Base-by-base conservation (phyloP, 1,284 basidiomycete species). In the Paramarasmius palmivorus region DNA sequence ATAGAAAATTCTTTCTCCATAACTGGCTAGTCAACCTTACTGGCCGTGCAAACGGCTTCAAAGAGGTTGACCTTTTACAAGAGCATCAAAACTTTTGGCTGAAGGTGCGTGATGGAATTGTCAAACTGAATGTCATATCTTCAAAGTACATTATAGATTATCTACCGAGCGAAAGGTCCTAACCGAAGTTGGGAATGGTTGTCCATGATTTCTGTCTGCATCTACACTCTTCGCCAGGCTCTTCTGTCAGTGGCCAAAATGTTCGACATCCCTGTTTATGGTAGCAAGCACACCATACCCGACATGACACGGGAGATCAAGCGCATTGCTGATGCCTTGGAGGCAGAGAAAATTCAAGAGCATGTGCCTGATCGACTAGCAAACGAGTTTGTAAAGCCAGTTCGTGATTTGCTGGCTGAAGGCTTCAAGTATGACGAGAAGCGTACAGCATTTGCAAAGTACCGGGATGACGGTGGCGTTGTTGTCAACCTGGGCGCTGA, bases 151-250 rank as follows among this genome's bases (percentile, higher is more conserved):
- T n/a, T n/a, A n/a, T n/a, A n/a, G 34, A 54, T 58, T 15, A 54
- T 63, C 15, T 65, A 63, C 39, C 47, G 32, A 17, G 61, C 62
- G 0, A 57, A 60, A 23, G 62, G 62, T 4, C 34, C 34, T 1
- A 63, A 64, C 25, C 38, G 50, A 1, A 55, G 45, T 32, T 65
- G 64, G 64, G 45, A 49, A 7, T 65, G 64, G 64, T 53, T 65
- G 0, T 42, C 51, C 0, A 60, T 59, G 57, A 58, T 65, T 36
- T 55, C 57, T 4, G 57, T 61, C 7, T 65, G 58, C 29, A 60
- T 65, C 32, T 61, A 51, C 26, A 36, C 54, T 2, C 57, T 65
- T 3, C 59, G 58, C 14, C 55, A 59, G 10, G 46, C 56, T 4
- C 60, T 63, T 42, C 52, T 50, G 1, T 53, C 35, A 0, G 59